Conservation (phyloP, 75 land plant genomes). For the Pinus tabuliformis region DNA sequence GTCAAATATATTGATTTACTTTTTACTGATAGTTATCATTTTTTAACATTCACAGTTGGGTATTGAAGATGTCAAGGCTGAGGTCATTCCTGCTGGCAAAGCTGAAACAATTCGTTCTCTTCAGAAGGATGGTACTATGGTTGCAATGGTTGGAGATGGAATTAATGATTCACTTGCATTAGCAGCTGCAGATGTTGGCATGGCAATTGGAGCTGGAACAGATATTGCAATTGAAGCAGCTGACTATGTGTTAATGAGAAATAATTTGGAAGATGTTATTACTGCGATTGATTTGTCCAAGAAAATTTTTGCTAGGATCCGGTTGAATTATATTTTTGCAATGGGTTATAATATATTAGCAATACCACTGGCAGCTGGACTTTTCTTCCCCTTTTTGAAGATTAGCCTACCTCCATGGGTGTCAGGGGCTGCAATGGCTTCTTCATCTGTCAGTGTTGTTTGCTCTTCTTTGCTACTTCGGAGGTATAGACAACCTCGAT, state of each 20-base stretch:
- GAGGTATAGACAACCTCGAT: conserved; percentile 79
- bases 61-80: conserved; percentile 75
- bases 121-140: conserved; percentile 78
- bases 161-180: conserved; percentile 97
- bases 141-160: conserved; percentile 99
- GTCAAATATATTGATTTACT: background rate
- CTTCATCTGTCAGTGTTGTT: conserved; percentile 93
- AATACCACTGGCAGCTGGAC: conserved; percentile 92
- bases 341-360: conserved; percentile 96
- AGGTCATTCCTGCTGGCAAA: conserved; percentile 90
- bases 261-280: conserved; percentile 91
- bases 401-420: conserved; percentile 91
- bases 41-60: conserved; percentile 53
- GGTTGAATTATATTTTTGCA: conserved; percentile 88
- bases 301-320: conserved; percentile 82
- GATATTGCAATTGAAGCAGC: conserved; percentile 99
- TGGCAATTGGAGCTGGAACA: conserved; percentile 99
- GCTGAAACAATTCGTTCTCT: conserved; percentile 69
- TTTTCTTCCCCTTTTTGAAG: conserved; percentile 61
- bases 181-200: conserved; percentile 97
- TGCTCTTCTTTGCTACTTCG: conserved; percentile 89
- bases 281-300: conserved; percentile 97
- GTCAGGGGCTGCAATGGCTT: conserved; percentile 97
- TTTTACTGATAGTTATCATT: background rate
- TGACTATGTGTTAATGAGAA: conserved; percentile 91